Percentiles rank a stretch among this genome's conserved stretches.
phyloP scores from a whole-genome alignment of 106 monocot genomes.

The Ottelia alismoides region DNA sequence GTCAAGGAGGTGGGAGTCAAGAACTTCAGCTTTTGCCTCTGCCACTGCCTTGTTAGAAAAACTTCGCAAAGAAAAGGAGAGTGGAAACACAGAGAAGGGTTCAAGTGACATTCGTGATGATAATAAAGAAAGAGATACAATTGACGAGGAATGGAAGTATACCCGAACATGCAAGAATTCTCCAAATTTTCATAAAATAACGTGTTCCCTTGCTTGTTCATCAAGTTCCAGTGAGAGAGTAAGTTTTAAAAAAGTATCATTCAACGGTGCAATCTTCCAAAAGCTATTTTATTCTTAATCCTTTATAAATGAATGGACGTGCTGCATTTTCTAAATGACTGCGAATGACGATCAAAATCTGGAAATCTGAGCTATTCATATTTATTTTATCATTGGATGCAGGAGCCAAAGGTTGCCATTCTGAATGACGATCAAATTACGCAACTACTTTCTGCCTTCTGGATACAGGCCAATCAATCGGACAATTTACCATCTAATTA shows the following conservation, averaged over 20 bases:
- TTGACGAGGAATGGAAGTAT: constrained; percentile 37
- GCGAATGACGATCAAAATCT: too few relatives aligned
- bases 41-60: constrained; percentile 88
- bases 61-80: constrained; percentile 70
- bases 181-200: constrained; percentile 54
- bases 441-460: constrained; percentile 67
- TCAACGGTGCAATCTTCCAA: too few relatives aligned
- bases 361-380: too few relatives aligned
- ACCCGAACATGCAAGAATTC: constrained; percentile 35
- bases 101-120: constrained; percentile 21
- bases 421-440: constrained; percentile 76
- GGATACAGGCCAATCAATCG: constrained; percentile 71
- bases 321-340: too few relatives aligned
- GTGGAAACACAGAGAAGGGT: constrained; percentile 30
- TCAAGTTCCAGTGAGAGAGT: constrained; percentile 28
- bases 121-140: constrained; percentile 16
- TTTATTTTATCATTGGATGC: constrained; percentile 10
- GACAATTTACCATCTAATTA: constrained; percentile 89
- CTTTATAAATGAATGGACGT: too few relatives aligned
- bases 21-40: constrained; percentile 80
- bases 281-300: too few relatives aligned
- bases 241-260: too few relatives aligned
- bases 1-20: constrained; percentile 48
- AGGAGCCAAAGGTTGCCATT: constrained; percentile 45
- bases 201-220: constrained; percentile 32